Percentiles rank a stretch among this genome's conserved stretches.
phyloP scores from a whole-genome alignment of 345 rosid genomes.

The Erysimum cheiranthoides region DNA sequence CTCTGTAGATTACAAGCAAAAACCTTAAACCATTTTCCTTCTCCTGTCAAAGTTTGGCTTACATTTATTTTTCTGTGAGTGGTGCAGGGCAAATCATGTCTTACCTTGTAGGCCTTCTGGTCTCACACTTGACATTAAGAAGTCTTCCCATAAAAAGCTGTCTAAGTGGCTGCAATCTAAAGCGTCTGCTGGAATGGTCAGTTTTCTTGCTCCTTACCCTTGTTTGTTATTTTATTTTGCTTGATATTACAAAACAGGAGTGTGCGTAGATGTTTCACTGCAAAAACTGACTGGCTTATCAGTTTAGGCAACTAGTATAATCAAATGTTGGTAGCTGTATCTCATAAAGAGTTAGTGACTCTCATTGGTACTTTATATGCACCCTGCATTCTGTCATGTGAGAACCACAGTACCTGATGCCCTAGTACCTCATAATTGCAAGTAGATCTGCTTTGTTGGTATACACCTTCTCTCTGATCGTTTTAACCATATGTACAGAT shows the following conservation, averaged over 20 bases:
- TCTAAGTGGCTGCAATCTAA: conserved; percentile 95
- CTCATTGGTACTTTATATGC: neutral
- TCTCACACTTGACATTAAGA: conserved; percentile 77
- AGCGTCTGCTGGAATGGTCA: conserved; percentile 79
- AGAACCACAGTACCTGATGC: too few species aligned
- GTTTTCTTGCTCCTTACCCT: conserved; percentile 11
- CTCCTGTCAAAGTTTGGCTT: conserved; percentile 20
- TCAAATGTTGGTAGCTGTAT: conserved; percentile 16
- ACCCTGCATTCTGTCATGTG: too few species aligned
- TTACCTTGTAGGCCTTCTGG: conserved; percentile 91
- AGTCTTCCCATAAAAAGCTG: conserved; percentile 93
- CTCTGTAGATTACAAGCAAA: neutral
- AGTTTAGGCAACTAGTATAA: neutral
- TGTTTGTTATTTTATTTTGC: neutral
- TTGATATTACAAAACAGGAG: neutral
- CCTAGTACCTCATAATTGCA: neutral
- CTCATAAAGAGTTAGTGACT: neutral
- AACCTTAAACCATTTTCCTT: neutral
- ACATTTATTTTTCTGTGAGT: conserved; percentile 24
- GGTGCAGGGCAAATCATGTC: conserved; percentile 85
- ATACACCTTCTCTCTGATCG: too few species aligned
- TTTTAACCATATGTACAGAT: conserved; percentile 48
- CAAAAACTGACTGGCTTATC: neutral
- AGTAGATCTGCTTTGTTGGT: neutral
- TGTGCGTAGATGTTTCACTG: neutral